Evolutionary conservation across 176 grass and related monocot genomes (phyloP), one percentile per base, ranked within the genome.

Genomic region (Secale cereale): DNA sequence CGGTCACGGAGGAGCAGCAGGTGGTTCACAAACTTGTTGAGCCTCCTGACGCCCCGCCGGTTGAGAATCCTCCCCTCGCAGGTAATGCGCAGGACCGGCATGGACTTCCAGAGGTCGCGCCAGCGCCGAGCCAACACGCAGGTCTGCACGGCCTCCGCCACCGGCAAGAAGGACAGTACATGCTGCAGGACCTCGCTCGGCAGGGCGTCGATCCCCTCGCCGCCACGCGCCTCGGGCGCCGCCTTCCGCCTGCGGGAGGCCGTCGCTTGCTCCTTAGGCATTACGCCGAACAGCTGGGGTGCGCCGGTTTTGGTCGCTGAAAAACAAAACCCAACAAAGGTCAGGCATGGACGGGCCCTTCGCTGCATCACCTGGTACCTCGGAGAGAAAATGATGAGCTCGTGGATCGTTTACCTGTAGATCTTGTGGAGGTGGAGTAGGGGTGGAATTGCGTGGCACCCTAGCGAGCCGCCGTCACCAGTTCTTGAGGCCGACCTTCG

Each of bases 51-150:
- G 7, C 64, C 83, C 4, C 7, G 46, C 64, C 35, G n/a, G 64
- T 70, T 41, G 11, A 78, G 48, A 19, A 9, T 30, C 54, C 70
- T 83, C 27, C 70, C 70, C 7, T 83, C 26, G 7, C 26, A 14
- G 19, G 41, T 57, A 25, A 87, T 8, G 43, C 45, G 78, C 59
- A 87, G 70, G 20, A 40, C 8, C 0, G 85, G 60, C 46, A 82
- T 57, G 45, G 78, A 82, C 78, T 65, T 82, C 85, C 85, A 87
- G 78, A 87, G 70, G 70, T 75, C 32, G 59, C 70, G 70, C 70
- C 79, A 87, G 23, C 78, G 59, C 15, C 59, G 15, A 0, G 85
- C 40, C n/a, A 80, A 35, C 13, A 59, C 30, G 41, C 77, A 52
- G 22, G 77, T 74, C 54, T 6, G 57, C 67, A 86, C 85, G 13